A percentile compares a stretch with the other conserved stretches of the same genome.
Conservation (phyloP, 495 filamentous ascomycete species). For the Choiromyces venosus region DNA sequence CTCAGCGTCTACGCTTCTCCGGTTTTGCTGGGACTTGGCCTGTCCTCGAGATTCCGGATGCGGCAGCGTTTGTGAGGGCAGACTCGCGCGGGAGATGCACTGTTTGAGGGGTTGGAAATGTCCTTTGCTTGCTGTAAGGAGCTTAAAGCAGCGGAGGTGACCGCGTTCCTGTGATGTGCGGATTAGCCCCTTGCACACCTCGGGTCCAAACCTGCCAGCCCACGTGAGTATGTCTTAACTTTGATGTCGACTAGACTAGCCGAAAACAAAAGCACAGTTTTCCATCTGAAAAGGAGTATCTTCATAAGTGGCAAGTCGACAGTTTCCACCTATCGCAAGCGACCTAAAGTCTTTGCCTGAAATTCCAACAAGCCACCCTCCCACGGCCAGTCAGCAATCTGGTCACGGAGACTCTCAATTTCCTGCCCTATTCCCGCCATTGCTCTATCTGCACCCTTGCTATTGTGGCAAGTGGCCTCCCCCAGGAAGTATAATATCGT, state of each 20-base stretch:
- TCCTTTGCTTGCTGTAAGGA: neutral
- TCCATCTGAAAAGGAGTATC: conserved; percentile 81
- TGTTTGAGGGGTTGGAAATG: neutral
- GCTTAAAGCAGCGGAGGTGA: neutral
- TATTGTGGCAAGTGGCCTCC: conserved; percentile 55
- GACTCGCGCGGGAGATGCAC: conserved; percentile 1
- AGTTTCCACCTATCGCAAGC: conserved; percentile 78
- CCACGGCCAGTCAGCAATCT: conserved; percentile 48
- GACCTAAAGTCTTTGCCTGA: conserved; percentile 66
- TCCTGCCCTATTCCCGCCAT: conserved; percentile 22
- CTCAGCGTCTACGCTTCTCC: neutral
- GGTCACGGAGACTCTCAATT: conserved; percentile 33
- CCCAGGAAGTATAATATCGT: conserved; percentile 68
- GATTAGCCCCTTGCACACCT: too few relatives aligned
- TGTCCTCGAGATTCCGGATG: neutral
- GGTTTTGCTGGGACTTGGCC: neutral
- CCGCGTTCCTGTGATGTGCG: neutral
- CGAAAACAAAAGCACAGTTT: conserved; percentile 79
- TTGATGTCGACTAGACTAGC: conserved; percentile 56
- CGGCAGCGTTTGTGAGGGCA: neutral
- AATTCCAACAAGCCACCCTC: conserved; percentile 58
- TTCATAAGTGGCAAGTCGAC: conserved; percentile 38
- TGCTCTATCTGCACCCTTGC: conserved; percentile 11
- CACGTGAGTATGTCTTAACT: too few relatives aligned
- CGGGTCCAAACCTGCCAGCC: too few relatives aligned